A percentile compares a stretch with the other conserved stretches of the same genome.
These are phyloP conservation scores for Xerocomellus intermedius DNA, from an alignment of 768 basidiomycete genomes.

Conservation along the genomic window DNA sequence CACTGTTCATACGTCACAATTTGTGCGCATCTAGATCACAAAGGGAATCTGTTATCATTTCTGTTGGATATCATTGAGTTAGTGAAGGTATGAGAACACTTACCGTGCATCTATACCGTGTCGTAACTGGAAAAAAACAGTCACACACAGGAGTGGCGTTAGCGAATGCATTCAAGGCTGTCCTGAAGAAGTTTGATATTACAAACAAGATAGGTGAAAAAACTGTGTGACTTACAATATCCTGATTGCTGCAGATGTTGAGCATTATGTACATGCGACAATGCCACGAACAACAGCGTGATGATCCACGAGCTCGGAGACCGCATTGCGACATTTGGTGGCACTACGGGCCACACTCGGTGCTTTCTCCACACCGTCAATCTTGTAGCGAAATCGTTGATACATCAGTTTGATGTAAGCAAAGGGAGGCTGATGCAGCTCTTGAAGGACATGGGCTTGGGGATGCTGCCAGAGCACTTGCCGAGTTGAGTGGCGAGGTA, in stretches of 20 bases:
- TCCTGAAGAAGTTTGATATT: neutral
- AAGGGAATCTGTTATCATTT: neutral
- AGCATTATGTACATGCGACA: neutral
- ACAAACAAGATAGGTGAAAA: neutral
- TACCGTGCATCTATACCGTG: too few species aligned
- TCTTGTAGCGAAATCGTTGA: neutral
- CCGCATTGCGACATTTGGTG: too few species aligned
- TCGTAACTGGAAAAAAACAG: neutral
- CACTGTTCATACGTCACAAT: neutral
- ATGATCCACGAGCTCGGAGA: too few species aligned
- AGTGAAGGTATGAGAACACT: too few species aligned
- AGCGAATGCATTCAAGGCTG: neutral
- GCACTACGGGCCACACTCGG: too few species aligned
- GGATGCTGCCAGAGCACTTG: neutral
- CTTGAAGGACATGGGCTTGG: fast-evolving
- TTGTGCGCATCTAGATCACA: neutral
- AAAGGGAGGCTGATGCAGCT: neutral
- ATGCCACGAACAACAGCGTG: too few species aligned
- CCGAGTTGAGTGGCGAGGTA: neutral
- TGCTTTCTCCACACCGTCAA: too few species aligned
- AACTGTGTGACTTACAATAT: neutral
- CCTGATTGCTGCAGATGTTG: too few species aligned
- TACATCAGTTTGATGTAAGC: neutral
- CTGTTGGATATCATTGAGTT: too few species aligned
- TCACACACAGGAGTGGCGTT: neutral